Conservation (phyloP, 441 rosid genomes). For the Omphalea diandra region DNA sequence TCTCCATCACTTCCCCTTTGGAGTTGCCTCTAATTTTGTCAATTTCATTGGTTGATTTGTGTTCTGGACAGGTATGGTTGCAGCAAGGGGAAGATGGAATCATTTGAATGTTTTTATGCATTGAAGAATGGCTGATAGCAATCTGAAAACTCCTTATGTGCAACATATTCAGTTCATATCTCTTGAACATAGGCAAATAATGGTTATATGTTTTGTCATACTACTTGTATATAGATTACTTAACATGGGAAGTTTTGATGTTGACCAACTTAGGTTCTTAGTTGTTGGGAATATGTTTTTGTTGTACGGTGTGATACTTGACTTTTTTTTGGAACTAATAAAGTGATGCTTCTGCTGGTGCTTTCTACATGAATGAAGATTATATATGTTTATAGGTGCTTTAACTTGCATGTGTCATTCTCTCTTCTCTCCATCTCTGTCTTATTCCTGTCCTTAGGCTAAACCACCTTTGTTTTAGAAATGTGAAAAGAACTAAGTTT, state of each 20-base stretch:
- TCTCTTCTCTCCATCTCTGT: background rate
- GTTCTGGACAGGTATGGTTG: conserved; percentile 59
- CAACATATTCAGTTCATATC: conserved; percentile 32
- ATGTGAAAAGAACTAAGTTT: conserved; percentile 20
- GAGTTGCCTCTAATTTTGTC: conserved; percentile 37
- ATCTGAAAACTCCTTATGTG: conserved; percentile 38
- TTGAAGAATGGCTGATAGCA: conserved; percentile 47
- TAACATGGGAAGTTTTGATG: conserved; percentile 32
- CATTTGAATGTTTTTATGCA: conserved; percentile 54
- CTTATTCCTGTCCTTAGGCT: background rate
- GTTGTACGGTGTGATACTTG: background rate
- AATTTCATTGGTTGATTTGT: conserved; percentile 61
- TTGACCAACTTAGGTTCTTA: conserved; percentile 21
- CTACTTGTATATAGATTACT: conserved; percentile 27
- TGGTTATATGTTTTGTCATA: conserved; percentile 20
- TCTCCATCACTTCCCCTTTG: conserved; percentile 25
- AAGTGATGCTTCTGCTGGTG: conserved; percentile 17
- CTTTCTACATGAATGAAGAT: conserved; percentile 18
- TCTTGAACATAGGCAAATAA: conserved; percentile 27
- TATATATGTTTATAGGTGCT: conserved; percentile 3
- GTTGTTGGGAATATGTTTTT: conserved; percentile 1
- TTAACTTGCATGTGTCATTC: conserved; percentile 8
- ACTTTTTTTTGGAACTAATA: conserved; percentile 20
- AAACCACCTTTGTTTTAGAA: background rate
- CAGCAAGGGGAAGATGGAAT: conserved; percentile 62